phyloP scores from a whole-genome alignment of 495 filamentous ascomycete species.

The Beverwykella pulmonaria region DNA sequence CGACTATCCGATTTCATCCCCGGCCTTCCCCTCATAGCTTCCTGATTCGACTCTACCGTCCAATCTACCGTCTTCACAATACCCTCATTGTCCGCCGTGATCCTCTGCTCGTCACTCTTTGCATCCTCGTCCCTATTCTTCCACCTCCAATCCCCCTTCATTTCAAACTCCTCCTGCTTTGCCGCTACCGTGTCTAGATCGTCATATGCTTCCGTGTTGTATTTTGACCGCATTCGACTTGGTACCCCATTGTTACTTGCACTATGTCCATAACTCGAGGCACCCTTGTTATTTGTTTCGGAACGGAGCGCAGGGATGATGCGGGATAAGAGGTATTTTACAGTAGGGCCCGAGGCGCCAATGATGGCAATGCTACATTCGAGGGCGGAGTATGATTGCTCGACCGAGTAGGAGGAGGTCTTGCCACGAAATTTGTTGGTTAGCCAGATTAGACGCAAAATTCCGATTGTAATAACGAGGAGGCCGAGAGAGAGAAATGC shows the following conservation, averaged over 20 bases:
- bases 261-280: conserved; percentile 4
- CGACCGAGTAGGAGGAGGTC: background rate
- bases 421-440: conserved; percentile 3
- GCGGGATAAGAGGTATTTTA: conserved; percentile 12
- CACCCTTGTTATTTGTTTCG: background rate
- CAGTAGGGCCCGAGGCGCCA: conserved; percentile 17
- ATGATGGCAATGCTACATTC: conserved; percentile 22
- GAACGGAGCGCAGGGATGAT: conserved; percentile 7
- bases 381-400: conserved; percentile 9
- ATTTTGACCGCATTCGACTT: background rate
- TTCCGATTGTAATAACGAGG: conserved; percentile 18
- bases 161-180: conserved; percentile 7
- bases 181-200: conserved; percentile 10
- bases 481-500: conserved; percentile 23
- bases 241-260: background rate
- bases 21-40: background rate
- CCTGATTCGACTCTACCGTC: background rate
- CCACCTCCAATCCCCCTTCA: conserved; percentile 24
- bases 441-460: conserved; percentile 8
- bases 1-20: background rate
- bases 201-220: background rate
- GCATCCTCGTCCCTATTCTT: conserved; percentile 12
- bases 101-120: conserved; percentile 19
- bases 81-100: conserved; percentile 6
- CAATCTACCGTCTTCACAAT: conserved; percentile 24